Base-by-base conservation (phyloP, 2,329 filamentous ascomycete species). In the Alternaria gansuensis region DNA sequence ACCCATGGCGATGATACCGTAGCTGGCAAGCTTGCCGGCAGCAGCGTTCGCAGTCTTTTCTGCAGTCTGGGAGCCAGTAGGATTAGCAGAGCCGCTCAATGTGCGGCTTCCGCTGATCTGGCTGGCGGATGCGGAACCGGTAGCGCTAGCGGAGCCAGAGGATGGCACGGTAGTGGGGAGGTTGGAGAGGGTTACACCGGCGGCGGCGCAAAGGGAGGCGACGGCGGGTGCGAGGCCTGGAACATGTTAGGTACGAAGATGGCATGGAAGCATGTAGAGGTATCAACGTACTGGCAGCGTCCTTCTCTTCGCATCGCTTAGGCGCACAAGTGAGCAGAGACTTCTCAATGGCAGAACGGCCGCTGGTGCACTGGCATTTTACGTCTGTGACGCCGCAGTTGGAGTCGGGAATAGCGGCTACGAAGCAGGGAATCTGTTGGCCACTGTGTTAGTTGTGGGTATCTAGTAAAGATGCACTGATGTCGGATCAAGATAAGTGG, bases 281-380 rank as follows among this genome's bases (percentile, higher is more conserved):
- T 13, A 23, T 3, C n/a, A 24, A 74, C 78, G 53, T 78, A 82
- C 78, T 73, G 29, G 74, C 68, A 46, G 77, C 62, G 5, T 82
- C 79, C 1, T 65, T 62, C 6, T 71, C 60, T 4, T 69, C 71
- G 75, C 81, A 82, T 41, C 66, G 66, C 31, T 58, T 55, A 31
- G 77, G 76, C 17, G 80, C 65, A 64, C 81, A 83, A 3, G 63
- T 60, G 3, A 75, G 69, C 80, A 78, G 83, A 53, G 75, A 66
- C 13, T 70, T 62, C 29, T 68, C 68, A 64, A 82, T 78, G 33
- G 64, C 67, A 23, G 71, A 58, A 14, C 67, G 67, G 37, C 77
- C 78, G 8, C 74, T 78, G 3, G 77, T 83, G 78, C 84, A 86
- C 67, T 84, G 82, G 79, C 85, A 87, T 50, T 69, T 73, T 41